Evolutionary conservation across 2,329 filamentous ascomycete species (phyloP).

Genomic region (Clonostachys byssicola): DNA sequence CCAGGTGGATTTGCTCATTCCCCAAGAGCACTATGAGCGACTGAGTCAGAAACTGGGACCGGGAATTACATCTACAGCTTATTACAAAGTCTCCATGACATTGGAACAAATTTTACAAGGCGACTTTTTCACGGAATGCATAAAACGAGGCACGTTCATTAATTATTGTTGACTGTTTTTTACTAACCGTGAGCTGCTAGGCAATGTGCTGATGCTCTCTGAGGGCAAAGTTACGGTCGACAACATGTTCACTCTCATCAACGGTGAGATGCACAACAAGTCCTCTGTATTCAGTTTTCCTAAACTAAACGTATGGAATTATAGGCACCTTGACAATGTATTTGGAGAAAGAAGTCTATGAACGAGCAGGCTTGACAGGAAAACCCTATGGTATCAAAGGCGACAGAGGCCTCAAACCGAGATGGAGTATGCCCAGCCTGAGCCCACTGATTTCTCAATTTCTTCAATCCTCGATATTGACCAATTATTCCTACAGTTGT

Average conservation of each 20-base stretch:
- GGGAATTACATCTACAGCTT: conserved; percentile 33
- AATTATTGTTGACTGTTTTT: background rate
- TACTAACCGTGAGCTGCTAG: conserved; percentile 31
- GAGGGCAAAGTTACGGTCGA: conserved; percentile 68
- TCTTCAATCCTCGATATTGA: background rate
- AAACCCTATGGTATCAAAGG: conserved; percentile 59
- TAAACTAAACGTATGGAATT: too few species aligned
- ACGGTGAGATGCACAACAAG: conserved; percentile 47
- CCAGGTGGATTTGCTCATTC: conserved; percentile 69
- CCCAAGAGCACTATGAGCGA: conserved; percentile 53
- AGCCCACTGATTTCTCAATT: conserved; percentile 14
- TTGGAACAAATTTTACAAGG: conserved; percentile 68
- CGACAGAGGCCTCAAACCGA: conserved; percentile 55
- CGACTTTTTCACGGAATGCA: conserved; percentile 78
- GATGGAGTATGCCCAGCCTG: conserved; percentile 59
- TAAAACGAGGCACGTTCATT: conserved; percentile 63
- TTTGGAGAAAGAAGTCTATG: conserved; percentile 77
- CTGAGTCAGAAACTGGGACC: conserved; percentile 48
- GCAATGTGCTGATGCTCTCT: conserved; percentile 79
- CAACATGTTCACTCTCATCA: conserved; percentile 65
- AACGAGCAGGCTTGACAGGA: conserved; percentile 76
- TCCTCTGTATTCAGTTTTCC: background rate
- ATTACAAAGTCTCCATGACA: conserved; percentile 68
- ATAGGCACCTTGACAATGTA: conserved; percentile 70
- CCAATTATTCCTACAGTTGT: conserved; percentile 50